phyloP scores from a whole-genome alignment of 371 early-diverging fungal species.

The Enterospora canceri region DNA sequence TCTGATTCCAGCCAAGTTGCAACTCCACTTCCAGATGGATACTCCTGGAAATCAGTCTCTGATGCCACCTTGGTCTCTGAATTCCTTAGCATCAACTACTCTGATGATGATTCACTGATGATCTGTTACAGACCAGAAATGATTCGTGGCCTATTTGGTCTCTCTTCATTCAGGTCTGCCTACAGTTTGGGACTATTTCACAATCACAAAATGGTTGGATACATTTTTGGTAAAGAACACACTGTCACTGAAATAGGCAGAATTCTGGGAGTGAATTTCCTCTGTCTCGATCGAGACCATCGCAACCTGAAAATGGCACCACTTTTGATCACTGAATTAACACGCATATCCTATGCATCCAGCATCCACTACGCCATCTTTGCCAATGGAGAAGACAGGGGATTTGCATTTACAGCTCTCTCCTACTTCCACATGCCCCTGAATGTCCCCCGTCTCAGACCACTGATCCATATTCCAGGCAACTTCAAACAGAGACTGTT shows the following conservation, averaged over 20 bases:
- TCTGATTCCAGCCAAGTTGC: no score
- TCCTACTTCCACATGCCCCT: constrained; percentile 58
- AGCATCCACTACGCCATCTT: constrained; percentile 92
- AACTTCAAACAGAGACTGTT: not conserved
- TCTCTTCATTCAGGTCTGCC: constrained; percentile 22
- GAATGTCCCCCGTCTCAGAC: constrained; percentile 23
- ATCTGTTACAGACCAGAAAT: constrained; percentile 44
- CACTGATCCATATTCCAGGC: constrained; percentile 10
- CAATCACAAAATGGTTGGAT: constrained; percentile 41
- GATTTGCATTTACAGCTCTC: constrained; percentile 70
- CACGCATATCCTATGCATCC: constrained; percentile 72
- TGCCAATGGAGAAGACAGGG: constrained; percentile 77
- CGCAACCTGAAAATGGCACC: constrained; percentile 85
- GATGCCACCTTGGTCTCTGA: constrained; percentile 21
- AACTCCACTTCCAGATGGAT: constrained; percentile 31
- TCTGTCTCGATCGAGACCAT: constrained; percentile 84
- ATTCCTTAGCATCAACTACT: constrained; percentile 49
- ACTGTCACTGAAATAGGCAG: constrained; percentile 19
- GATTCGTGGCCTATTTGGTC: constrained; percentile 37
- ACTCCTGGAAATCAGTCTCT: constrained; percentile 16
- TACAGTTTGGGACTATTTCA: constrained; percentile 40
- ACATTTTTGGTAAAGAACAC: constrained; percentile 49
- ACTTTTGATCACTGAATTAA: constrained; percentile 90
- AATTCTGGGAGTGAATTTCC: constrained; percentile 72
- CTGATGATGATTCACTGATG: constrained; percentile 42